Conservation (phyloP, 164 flowering plant genomes). For the Berberis vulgaris region DNA sequence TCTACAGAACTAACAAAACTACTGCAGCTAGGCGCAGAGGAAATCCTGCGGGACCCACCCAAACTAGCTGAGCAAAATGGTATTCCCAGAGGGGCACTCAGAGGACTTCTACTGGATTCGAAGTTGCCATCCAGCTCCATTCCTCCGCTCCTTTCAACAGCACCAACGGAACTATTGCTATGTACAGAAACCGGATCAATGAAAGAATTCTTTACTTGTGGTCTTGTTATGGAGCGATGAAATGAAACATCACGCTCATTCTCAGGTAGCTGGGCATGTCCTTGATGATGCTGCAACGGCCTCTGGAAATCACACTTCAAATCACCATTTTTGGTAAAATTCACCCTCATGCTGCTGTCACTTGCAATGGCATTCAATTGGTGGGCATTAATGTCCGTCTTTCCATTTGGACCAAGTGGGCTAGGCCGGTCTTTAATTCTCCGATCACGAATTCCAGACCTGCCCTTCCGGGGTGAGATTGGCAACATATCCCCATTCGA, state of each 20-base stretch:
- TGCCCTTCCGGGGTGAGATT: conserved; percentile 53
- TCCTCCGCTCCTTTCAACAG: conserved; percentile 39
- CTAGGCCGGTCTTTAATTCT: conserved; percentile 58
- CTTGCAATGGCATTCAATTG: conserved; percentile 19
- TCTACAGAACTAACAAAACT: conserved; percentile 32
- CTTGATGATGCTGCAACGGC: conserved; percentile 44
- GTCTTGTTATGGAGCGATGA: conserved; percentile 23
- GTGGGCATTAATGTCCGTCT: conserved; percentile 37
- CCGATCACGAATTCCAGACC: conserved; percentile 59
- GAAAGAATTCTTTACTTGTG: conserved; percentile 20
- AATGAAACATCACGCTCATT: conserved; percentile 31
- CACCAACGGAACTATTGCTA: conserved; percentile 31
- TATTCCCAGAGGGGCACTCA: conserved; percentile 87
- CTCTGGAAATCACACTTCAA: conserved; percentile 48
- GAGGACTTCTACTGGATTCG: conserved; percentile 36
- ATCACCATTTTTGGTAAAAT: conserved; percentile 55
- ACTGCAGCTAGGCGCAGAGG: conserved; percentile 30
- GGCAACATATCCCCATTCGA: conserved; percentile 66
- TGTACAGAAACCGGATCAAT: conserved; percentile 25
- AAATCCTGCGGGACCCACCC: conserved; percentile 71
- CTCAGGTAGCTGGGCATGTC: conserved; percentile 44
- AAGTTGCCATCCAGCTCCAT: conserved; percentile 26
- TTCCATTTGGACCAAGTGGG: conserved; percentile 74
- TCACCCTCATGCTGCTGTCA: conserved; percentile 27
- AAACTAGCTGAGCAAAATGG: conserved; percentile 69